Percentiles rank a stretch among this genome's conserved stretches.
Evolutionary conservation across 1,284 basidiomycete species (phyloP).

Genomic region (Schizophyllum amplum): DNA sequence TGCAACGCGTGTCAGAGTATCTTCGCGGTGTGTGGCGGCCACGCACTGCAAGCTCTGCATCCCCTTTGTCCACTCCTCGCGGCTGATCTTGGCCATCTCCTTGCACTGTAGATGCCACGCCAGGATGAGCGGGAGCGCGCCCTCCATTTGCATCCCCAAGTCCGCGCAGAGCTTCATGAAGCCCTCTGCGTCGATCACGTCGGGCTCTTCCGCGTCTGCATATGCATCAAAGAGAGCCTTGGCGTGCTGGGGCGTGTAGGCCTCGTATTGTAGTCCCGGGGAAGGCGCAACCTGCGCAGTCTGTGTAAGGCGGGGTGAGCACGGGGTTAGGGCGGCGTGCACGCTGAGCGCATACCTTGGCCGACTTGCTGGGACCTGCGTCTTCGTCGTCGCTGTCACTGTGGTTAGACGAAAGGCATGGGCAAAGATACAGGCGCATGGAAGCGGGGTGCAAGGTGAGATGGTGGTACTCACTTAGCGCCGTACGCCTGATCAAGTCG

Average conservation of each 20-base stretch:
- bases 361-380: not conserved
- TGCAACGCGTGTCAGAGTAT: slow-evolving; percentile 18
- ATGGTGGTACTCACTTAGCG: not conserved
- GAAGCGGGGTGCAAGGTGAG: not conserved
- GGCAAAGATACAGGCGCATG: not conserved
- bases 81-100: slow-evolving; percentile 63
- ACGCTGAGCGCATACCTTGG: not conserved
- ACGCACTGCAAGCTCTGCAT: slow-evolving; percentile 50
- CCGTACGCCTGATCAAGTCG: not conserved
- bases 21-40: not conserved
- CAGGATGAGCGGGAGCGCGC: slow-evolving; percentile 57
- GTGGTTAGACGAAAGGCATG: not conserved
- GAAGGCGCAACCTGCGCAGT: not conserved
- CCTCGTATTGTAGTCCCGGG: slow-evolving; percentile 27
- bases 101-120: slow-evolving; percentile 62
- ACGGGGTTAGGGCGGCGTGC: not conserved
- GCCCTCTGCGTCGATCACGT: slow-evolving; percentile 58
- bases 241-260: slow-evolving; percentile 44
- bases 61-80: slow-evolving; percentile 60
- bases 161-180: slow-evolving; percentile 60
- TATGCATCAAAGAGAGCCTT: slow-evolving; percentile 53
- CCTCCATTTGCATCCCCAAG: slow-evolving; percentile 58
- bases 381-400: not conserved
- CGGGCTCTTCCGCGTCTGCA: slow-evolving; percentile 48
- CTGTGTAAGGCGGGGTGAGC: not conserved